These are phyloP conservation scores for Saccharum officinarum DNA, from an alignment of 176 grass and related monocot genomes.

Conservation along the genomic window DNA sequence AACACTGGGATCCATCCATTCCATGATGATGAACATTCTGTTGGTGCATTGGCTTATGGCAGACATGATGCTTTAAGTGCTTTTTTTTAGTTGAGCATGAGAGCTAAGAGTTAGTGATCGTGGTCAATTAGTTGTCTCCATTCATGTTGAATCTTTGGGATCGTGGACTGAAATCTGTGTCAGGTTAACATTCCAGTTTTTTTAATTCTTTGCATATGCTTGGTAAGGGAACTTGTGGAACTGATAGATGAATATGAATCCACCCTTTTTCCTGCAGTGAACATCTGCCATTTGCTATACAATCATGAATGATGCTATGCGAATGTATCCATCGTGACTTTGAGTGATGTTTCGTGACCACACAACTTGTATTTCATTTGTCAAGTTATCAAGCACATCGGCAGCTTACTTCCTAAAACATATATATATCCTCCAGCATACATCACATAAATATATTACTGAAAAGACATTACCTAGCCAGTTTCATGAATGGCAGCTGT, in stretches of 20 bases:
- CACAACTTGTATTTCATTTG: too few species aligned
- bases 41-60: not conserved
- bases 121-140: not conserved
- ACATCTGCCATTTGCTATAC: not conserved
- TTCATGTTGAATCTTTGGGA: not conserved
- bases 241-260: not conserved
- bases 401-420: too few species aligned
- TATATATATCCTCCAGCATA: too few species aligned
- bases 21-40: not conserved
- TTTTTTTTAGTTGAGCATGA: not conserved
- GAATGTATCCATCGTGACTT: too few species aligned
- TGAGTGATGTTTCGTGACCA: not conserved
- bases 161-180: not conserved
- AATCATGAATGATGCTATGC: not conserved
- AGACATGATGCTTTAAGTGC: not conserved
- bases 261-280: not conserved
- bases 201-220: not conserved
- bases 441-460: too few species aligned
- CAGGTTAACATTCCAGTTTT: not conserved
- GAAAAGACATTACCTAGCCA: too few species aligned
- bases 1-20: not conserved
- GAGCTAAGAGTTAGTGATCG: not conserved
- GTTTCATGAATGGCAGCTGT: too few species aligned
- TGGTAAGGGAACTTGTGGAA: not conserved
- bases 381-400: not conserved